These are phyloP conservation scores for Glycine latifolia DNA, from an alignment of 306 rosid species.

Conservation along the genomic window DNA sequence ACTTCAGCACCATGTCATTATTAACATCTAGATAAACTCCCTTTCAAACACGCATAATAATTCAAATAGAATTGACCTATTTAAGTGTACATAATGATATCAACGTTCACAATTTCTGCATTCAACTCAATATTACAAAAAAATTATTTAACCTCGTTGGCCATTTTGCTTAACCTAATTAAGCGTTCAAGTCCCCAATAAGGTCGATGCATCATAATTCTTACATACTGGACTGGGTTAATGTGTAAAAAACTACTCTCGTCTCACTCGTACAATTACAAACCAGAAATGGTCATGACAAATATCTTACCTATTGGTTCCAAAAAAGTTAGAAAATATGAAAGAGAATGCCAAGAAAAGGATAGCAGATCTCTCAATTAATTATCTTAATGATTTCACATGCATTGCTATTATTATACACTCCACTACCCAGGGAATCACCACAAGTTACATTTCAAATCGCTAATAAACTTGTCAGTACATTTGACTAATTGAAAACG, in stretches of 20 bases:
- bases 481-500: background rate
- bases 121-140: background rate
- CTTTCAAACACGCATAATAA: slow-evolving; percentile 4
- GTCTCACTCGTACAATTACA: background rate
- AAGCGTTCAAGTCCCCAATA: slow-evolving; percentile 8
- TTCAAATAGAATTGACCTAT: background rate
- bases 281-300: background rate
- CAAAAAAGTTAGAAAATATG: background rate
- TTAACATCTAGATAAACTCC: background rate
- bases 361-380: background rate
- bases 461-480: no score
- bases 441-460: background rate
- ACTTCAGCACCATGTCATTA: slow-evolving; percentile 30
- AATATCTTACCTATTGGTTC: slow-evolving; percentile 5
- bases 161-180: slow-evolving; percentile 10
- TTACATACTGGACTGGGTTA: slow-evolving; percentile 4
- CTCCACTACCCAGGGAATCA: slow-evolving; percentile 21
- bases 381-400: slow-evolving; percentile 17
- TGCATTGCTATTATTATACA: background rate
- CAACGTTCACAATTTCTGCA: slow-evolving; percentile 2
- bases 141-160: background rate
- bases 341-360: slow-evolving; percentile 1
- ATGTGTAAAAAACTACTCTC: slow-evolving; percentile 1
- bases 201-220: slow-evolving; percentile 24
- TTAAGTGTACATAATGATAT: background rate